Conservation (phyloP, 148 eudicot species). For the Gaultheria prostrata region DNA sequence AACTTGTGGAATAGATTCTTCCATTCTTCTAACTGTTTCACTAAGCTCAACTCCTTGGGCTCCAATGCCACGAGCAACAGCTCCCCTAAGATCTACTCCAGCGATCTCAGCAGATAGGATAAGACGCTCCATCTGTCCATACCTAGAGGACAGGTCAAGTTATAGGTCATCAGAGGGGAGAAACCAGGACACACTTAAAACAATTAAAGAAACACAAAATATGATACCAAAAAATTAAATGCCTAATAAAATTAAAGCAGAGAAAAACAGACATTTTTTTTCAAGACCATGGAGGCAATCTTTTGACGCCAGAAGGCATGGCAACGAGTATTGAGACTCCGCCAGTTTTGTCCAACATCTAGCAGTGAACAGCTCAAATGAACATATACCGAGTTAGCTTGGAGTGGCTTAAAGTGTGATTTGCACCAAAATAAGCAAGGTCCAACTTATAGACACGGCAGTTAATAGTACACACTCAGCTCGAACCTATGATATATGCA, state of each 20-base stretch:
- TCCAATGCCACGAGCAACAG: conserved; percentile 80
- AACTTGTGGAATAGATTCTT: conserved; percentile 92
- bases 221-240: neutral
- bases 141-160: conserved; percentile 39
- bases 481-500: neutral
- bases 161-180: neutral
- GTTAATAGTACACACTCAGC: neutral
- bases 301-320: neutral
- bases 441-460: neutral
- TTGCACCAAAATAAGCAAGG: neutral
- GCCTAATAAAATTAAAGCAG: neutral
- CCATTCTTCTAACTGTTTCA: conserved; percentile 98
- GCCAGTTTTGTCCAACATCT: neutral
- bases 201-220: conserved; percentile 9
- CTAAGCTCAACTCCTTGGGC: conserved; percentile 96
- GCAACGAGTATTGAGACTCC: neutral
- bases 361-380: neutral
- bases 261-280: neutral
- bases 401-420: neutral
- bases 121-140: conserved; percentile 90
- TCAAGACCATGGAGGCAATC: neutral
- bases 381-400: neutral
- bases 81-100: conserved; percentile 88
- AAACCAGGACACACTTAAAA: neutral
- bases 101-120: conserved; percentile 81